Evolutionary conservation across 352 stramenopile species (phyloP), one percentile per base, ranked within the genome.

Genomic region (Pseudoperonospora humuli): DNA sequence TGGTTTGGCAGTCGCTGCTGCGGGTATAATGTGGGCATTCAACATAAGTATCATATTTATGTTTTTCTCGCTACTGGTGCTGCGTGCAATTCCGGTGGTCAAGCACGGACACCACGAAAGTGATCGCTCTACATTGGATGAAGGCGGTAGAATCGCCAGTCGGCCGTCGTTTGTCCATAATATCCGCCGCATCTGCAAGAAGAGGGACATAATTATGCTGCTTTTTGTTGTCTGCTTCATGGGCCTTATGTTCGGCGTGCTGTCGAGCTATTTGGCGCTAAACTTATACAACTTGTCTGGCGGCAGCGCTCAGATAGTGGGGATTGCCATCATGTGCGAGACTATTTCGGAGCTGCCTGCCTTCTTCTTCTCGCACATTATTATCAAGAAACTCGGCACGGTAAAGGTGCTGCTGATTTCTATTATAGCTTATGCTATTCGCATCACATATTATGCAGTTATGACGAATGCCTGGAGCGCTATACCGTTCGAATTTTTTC

Each of bases 281-380:
- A 82, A 90, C 39, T 40, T 90, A 20, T 87, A 84, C 71, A 86
- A 90, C 49, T 56, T 90, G 4, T 80, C 70, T 33, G 67, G 63
- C 26, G 57, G 72, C 14, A 73, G 86, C 39, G 53, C 75, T 20
- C 58, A 77, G 35, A 85, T 90, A 51, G 82, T 90, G 26, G 75
- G 78, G 10, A 59, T 85, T 2, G 73, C 68, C 5, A 84, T 85
- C 37, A 65, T 80, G 65, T 82, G 71, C 31, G 73, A 90, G 54
- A 90, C 75, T 3, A 53, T 70, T 3, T 87, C 75, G 5, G 77
- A 90, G 59, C 57, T 90, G 5, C 77, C 77, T 17, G 75, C 75
- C 3, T 90, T 90, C 39, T 90, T 86, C 49, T 86, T 72, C 43
- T 76, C 77, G 17, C 61, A 86, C 38, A 53, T 49, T 24, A 80